Conservation (phyloP, 140 eudicot genomes). For the Bidens hawaiensis region DNA sequence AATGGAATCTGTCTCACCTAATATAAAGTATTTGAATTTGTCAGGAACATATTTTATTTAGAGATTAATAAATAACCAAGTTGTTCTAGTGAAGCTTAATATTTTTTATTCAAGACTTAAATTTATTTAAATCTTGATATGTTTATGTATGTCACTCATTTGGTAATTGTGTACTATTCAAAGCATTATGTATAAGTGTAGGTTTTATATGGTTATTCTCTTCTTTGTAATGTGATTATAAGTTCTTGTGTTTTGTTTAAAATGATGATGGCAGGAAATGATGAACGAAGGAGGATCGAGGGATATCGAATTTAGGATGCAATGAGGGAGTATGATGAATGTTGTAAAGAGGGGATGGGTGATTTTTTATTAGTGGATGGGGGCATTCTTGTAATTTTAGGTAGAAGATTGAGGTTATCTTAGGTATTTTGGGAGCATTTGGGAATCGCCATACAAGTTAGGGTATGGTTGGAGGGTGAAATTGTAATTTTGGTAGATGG, state of each 20-base stretch:
- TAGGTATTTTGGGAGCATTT: constrained; percentile 19
- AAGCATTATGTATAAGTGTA: too few species aligned
- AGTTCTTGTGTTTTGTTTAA: neutral
- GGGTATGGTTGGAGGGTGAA: constrained; percentile 30
- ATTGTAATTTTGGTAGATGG: constrained; percentile 35
- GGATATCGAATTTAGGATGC: constrained; percentile 32
- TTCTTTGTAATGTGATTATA: too few species aligned
- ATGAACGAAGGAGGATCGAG: constrained; percentile 33
- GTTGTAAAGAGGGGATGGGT: constrained; percentile 33
- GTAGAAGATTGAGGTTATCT: constrained; percentile 3
- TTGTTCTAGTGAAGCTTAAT: neutral
- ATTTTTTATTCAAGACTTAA: neutral
- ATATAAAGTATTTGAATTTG: neutral
- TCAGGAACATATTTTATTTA: neutral
- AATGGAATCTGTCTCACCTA: neutral
- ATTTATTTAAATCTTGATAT: neutral
- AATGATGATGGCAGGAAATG: constrained; percentile 33
- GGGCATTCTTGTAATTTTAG: constrained; percentile 29
- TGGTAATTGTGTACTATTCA: too few species aligned
- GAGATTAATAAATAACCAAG: neutral
- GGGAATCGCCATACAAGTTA: constrained; percentile 33
- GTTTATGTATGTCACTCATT: too few species aligned
- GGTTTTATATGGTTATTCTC: too few species aligned
- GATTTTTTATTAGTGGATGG: constrained; percentile 26
- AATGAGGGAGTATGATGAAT: constrained; percentile 15